phyloP scores from a whole-genome alignment of 75 land plant species.

The Chamaecyparis obtusa region DNA sequence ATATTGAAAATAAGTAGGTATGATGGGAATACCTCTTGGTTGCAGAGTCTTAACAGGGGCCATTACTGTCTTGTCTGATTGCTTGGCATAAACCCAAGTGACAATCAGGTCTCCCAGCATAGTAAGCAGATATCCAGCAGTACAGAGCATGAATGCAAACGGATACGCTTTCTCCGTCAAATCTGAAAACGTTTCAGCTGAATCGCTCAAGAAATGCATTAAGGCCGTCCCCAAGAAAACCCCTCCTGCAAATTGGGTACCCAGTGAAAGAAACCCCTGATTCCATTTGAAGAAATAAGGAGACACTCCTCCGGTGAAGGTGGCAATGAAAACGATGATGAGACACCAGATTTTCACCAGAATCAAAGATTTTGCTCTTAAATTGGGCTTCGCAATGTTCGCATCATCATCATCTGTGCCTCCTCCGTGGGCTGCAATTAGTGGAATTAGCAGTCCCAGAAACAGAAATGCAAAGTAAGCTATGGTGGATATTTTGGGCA shows the following conservation, averaged over 20 bases:
- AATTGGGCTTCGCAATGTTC: slow-evolving; percentile 21
- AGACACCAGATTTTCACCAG: slow-evolving; percentile 68
- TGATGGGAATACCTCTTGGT: too few relatives aligned
- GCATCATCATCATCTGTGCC: slow-evolving; percentile 4
- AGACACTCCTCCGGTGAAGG: slow-evolving; percentile 73
- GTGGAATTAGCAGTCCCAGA: neutral
- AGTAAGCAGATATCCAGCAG: slow-evolving; percentile 21
- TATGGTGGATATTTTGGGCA: neutral
- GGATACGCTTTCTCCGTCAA: slow-evolving; percentile 52
- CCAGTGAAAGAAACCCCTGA: slow-evolving; percentile 54
- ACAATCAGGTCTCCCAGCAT: slow-evolving; percentile 63
- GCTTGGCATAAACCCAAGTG: slow-evolving; percentile 24
- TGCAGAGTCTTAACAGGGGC: too few relatives aligned
- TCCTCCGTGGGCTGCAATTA: slow-evolving; percentile 16
- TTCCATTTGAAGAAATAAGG: slow-evolving; percentile 82
- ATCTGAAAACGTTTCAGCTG: slow-evolving; percentile 51
- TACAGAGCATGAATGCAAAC: slow-evolving; percentile 81
- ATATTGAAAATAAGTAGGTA: too few relatives aligned
- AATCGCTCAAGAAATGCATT: slow-evolving; percentile 79
- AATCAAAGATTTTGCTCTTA: slow-evolving; percentile 48
- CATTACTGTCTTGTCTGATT: neutral
- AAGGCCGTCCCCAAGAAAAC: too few relatives aligned
- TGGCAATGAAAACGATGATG: slow-evolving; percentile 56
- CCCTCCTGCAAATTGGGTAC: slow-evolving; percentile 82
- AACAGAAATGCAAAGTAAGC: neutral